Percentiles rank a stretch among this genome's conserved stretches.
Conservation (phyloP, 1,284 basidiomycete species). For the Cutaneotrichosporon dermatis region DNA sequence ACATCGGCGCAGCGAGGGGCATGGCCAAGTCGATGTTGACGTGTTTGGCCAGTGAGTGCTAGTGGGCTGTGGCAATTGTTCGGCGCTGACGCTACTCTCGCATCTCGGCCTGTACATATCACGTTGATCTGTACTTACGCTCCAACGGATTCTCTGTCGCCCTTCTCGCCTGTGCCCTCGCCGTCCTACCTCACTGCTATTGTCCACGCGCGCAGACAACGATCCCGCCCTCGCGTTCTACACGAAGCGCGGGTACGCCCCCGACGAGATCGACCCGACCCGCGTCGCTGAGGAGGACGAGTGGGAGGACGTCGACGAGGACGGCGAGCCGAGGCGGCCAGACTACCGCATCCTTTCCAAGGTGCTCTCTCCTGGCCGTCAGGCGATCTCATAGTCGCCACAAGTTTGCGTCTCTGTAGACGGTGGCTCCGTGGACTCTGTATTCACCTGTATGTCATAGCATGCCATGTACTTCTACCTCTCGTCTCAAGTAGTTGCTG, state of each 20-base stretch:
- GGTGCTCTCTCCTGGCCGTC: slow-evolving; percentile 7
- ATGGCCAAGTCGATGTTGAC: slow-evolving; percentile 48
- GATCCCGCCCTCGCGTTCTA: slow-evolving; percentile 36
- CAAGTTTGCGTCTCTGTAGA: too few species aligned
- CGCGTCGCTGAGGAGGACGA: slow-evolving; percentile 29
- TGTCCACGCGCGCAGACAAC: slow-evolving; percentile 25
- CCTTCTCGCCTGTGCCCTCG: too few species aligned
- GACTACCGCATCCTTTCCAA: slow-evolving; percentile 38
- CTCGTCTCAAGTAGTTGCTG: too few species aligned
- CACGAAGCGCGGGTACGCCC: slow-evolving; percentile 30
- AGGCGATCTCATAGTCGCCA: too few species aligned
- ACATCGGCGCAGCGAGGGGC: slow-evolving; percentile 28
- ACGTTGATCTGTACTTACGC: too few species aligned
- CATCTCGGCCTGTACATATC: not conserved
- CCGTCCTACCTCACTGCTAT: too few species aligned
- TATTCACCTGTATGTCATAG: not conserved
- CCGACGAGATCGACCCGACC: slow-evolving; percentile 47
- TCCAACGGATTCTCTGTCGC: too few species aligned
- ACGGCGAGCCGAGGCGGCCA: slow-evolving; percentile 9
- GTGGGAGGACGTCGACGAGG: slow-evolving; percentile 19
- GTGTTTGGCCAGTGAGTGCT: slow-evolving; percentile 37
- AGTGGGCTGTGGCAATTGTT: too few species aligned
- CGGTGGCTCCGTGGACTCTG: not conserved
- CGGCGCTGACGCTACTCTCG: not conserved
- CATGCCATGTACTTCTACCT: too few species aligned